phyloP scores from a whole-genome alignment of 169 alveolate species.

The Eimeria falciformis region DNA sequence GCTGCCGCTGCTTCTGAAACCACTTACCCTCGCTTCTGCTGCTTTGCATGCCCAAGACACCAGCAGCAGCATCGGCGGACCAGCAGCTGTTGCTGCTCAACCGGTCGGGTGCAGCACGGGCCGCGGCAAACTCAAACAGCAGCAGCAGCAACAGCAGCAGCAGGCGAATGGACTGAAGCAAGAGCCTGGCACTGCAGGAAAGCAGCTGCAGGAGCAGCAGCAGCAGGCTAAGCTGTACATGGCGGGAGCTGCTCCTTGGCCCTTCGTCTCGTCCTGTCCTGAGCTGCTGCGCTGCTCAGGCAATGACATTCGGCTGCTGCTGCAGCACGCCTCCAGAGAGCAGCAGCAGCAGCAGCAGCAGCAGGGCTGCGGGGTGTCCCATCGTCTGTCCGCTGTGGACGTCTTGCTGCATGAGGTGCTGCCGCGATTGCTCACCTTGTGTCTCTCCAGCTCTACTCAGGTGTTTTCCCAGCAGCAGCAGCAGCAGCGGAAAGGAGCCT shows the following conservation, averaged over 20 bases:
- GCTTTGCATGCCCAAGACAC: background rate
- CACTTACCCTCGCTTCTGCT: background rate
- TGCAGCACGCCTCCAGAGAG: conserved; percentile 43
- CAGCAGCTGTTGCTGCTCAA: background rate
- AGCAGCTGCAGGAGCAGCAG: conserved; percentile 42
- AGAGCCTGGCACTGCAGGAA: background rate
- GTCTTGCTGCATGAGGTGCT: conserved; percentile 58
- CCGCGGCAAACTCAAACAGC: background rate
- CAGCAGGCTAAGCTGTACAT: conserved; percentile 43
- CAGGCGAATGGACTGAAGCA: background rate
- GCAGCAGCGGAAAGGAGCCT: conserved; percentile 51
- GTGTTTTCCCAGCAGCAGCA: conserved; percentile 12
- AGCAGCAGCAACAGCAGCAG: conserved; percentile 29
- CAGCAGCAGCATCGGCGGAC: conserved; percentile 33
- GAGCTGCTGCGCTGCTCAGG: conserved; percentile 52
- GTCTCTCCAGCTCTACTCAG: conserved; percentile 20
- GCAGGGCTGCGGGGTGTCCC: conserved; percentile 38
- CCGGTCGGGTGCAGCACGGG: conserved; percentile 4
- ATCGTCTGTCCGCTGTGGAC: conserved; percentile 51
- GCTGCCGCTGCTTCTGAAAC: conserved; percentile 45
- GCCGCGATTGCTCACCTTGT: conserved; percentile 61
- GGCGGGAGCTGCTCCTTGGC: conserved; percentile 34
- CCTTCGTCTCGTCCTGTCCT: conserved; percentile 26
- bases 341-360: conserved; percentile 68
- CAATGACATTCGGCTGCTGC: conserved; percentile 27